phyloP scores from a whole-genome alignment of 2,329 filamentous ascomycete species.

The Elsinoe batatas region DNA sequence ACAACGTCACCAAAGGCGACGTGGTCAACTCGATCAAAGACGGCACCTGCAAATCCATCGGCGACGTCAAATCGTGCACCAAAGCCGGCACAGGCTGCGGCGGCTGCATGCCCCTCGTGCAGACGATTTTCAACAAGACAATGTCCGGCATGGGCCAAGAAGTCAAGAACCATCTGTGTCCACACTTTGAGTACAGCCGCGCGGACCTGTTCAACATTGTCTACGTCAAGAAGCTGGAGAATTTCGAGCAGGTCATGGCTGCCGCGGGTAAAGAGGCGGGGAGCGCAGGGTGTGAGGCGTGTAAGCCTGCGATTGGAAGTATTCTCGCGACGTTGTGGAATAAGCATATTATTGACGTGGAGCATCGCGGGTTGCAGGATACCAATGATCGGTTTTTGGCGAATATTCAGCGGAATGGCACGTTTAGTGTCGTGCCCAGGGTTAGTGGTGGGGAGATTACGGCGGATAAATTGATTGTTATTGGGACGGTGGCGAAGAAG shows the following conservation, averaged over 20 bases:
- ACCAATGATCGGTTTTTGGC: constrained; percentile 83
- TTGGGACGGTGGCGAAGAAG: constrained; percentile 75
- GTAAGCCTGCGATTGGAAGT: constrained; percentile 72
- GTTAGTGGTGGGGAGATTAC: constrained; percentile 81
- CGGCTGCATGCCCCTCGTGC: constrained; percentile 80
- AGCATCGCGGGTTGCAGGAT: constrained; percentile 68
- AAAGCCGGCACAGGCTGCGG: constrained; percentile 88
- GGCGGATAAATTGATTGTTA: constrained; percentile 71
- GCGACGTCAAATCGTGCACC: constrained; percentile 77
- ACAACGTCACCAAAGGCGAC: constrained; percentile 83
- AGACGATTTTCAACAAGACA: constrained; percentile 80
- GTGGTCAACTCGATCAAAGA: constrained; percentile 63
- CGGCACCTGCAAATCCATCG: constrained; percentile 70
- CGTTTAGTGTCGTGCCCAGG: constrained; percentile 77
- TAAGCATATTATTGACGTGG: constrained; percentile 64
- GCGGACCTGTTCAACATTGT: constrained; percentile 86
- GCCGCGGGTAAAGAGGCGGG: constrained; percentile 60
- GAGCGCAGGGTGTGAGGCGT: constrained; percentile 75
- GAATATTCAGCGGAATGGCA: constrained; percentile 87
- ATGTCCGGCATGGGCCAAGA: constrained; percentile 80
- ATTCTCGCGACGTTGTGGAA: constrained; percentile 80
- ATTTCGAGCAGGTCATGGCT: constrained; percentile 66
- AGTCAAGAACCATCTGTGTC: constrained; percentile 76
- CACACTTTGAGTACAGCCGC: constrained; percentile 74
- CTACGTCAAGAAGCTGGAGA: constrained; percentile 66